Base-by-base conservation (phyloP, 306 rosid genomes). In the Carpinus fangiana region DNA sequence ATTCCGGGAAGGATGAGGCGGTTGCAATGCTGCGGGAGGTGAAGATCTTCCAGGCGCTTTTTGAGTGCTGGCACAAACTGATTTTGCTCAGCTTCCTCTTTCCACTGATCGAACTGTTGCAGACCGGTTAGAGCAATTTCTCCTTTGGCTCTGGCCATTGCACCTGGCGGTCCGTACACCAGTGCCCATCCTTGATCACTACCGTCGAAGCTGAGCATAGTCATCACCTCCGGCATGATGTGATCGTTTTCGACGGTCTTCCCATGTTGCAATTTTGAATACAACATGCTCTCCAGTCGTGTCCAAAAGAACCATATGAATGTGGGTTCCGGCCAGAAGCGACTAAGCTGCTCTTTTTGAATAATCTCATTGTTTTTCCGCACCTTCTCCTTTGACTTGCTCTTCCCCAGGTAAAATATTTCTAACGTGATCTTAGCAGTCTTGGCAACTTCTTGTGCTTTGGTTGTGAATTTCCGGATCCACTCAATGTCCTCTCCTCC, bases 241-340 rank as follows among this genome's bases (percentile, higher is more conserved):
- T 54, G 55, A 72, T 94, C 98, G 20, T 86, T 77, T 5, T 92
- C 95, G 0, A 87, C 84, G 0, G 84, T 81, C 59, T 6, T 90
- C 1, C 88, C 88, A 0, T 81, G 74, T 14, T 88, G 87, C 10
- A 89, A 23, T 74, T 87, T 92, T 1, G 97, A 94, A 89, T 84
- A 89, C 57, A 94, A 47, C 97, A 94, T 94, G 90, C 97, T 90
- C 69, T 92, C 97, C 1, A 94, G 47, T 57, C 97, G 18, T 53
- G 93, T 80, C 98, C 97, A 94, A 73, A 94, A 94, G 92, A 90
- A 94, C 95, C 95, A 94, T 12, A 84, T 82, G 18, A 86, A 78
- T 6, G 91, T 81, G 41, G 74, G 80, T 0, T 89, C 83, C 3
- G 89, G 77, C 90, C 89, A 91, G 71, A 7, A 76, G 59, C 80